These are phyloP conservation scores for Pochonia chlamydosporia DNA, from an alignment of 2,329 filamentous ascomycete species.

Conservation along the genomic window DNA sequence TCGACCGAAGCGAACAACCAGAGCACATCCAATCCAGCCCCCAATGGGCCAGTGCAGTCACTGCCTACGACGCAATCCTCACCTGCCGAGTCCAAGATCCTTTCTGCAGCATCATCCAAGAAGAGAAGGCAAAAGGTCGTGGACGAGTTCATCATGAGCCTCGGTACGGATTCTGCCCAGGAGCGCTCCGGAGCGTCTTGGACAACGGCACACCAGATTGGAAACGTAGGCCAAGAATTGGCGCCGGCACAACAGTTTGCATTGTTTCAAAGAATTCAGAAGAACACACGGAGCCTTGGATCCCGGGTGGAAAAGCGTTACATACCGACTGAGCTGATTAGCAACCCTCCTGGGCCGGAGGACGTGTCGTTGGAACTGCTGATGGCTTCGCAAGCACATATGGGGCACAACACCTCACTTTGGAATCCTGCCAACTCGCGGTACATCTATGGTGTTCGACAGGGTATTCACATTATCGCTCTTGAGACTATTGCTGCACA, in stretches of 20 bases:
- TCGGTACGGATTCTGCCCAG: conserved; percentile 27
- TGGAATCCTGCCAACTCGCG: conserved; percentile 94
- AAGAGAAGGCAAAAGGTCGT: conserved; percentile 29
- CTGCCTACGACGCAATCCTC: conserved; percentile 18
- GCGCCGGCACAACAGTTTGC: conserved; percentile 33
- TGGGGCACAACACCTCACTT: conserved; percentile 83
- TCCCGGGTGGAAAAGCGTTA: conserved; percentile 50
- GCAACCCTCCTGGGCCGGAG: conserved; percentile 66
- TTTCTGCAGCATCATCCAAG: conserved; percentile 15
- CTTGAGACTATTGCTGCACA: conserved; percentile 85
- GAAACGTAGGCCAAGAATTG: conserved; percentile 29
- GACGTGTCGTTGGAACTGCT: conserved; percentile 88
- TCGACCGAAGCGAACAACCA: conserved; percentile 23
- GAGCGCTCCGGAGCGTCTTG: conserved; percentile 27
- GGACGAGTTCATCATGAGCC: conserved; percentile 26
- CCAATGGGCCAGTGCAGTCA: conserved; percentile 9
- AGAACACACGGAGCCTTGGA: conserved; percentile 42
- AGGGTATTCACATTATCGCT: conserved; percentile 88
- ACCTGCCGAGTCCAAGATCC: conserved; percentile 13
- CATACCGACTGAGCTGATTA: conserved; percentile 58
- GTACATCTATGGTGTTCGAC: conserved; percentile 87
- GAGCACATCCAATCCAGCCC: conserved; percentile 2
- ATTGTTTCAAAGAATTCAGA: conserved; percentile 31
- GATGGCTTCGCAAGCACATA: conserved; percentile 78
- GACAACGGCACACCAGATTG: conserved; percentile 24